Percentiles rank a stretch among this genome's conserved stretches.
phyloP scores from a whole-genome alignment of 345 rosid species.

The Carallia brachiata region DNA sequence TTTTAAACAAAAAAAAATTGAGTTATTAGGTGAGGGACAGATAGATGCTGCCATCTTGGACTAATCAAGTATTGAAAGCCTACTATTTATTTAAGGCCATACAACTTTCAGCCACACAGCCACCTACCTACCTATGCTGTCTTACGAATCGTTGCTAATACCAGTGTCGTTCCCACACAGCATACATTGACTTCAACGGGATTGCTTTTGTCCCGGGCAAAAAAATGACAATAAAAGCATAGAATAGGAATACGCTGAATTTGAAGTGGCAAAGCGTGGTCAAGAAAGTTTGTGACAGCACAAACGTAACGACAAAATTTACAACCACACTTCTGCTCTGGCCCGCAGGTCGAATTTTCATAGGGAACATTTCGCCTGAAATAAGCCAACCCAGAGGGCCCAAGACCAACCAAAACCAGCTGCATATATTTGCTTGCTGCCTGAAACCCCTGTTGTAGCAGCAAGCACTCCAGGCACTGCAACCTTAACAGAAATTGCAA shows the following conservation, averaged over 20 bases:
- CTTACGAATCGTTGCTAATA: constrained; percentile 48
- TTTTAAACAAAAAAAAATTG: no score
- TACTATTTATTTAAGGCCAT: no score
- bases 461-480: constrained; percentile 37
- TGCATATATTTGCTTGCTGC: constrained; percentile 42
- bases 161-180: constrained; percentile 63
- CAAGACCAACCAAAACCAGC: constrained; percentile 78
- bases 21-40: no score
- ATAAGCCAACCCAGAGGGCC: constrained; percentile 62
- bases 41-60: no score
- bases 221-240: constrained; percentile 47
- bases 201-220: constrained; percentile 67
- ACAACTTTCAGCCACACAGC: not conserved
- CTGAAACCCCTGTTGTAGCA: constrained; percentile 38
- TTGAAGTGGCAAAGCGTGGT: constrained; percentile 65
- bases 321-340: constrained; percentile 57
- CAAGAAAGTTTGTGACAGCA: constrained; percentile 56
- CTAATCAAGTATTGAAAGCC: no score
- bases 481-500: constrained; percentile 1
- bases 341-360: constrained; percentile 56
- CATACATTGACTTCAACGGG: constrained; percentile 52
- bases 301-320: constrained; percentile 47
- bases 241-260: constrained; percentile 55
- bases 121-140: not conserved
- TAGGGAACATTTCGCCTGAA: constrained; percentile 66